These are phyloP conservation scores for Rhodotorula kratochvilovae DNA, from an alignment of 768 basidiomycete genomes.

Conservation along the genomic window DNA sequence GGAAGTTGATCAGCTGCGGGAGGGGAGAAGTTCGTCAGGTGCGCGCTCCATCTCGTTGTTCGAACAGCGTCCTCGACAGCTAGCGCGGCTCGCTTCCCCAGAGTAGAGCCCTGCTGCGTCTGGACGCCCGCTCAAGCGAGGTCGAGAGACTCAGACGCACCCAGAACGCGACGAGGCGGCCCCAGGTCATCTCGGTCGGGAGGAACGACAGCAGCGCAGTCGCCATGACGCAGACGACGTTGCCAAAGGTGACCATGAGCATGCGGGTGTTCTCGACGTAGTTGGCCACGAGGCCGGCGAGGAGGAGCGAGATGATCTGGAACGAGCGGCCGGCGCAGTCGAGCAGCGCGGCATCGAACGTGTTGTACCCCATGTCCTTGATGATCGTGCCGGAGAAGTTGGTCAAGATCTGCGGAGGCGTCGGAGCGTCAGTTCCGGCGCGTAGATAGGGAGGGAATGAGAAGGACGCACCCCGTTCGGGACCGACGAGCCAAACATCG, in stretches of 20 bases:
- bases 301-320: conserved; percentile 47
- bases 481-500: conserved; percentile 47
- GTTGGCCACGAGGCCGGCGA: conserved; percentile 45
- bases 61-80: no score
- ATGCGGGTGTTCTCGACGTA: conserved; percentile 39
- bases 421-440: no score
- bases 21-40: no score
- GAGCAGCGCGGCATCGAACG: conserved; percentile 47
- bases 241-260: conserved; percentile 46
- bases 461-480: no score
- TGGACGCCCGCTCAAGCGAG: no score
- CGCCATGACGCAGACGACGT: conserved; percentile 43
- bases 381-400: conserved; percentile 48
- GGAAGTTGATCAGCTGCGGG: background rate
- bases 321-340: conserved; percentile 48
- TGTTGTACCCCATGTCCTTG: conserved; percentile 45
- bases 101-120: no score
- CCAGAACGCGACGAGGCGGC: background rate
- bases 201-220: conserved; percentile 47
- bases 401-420: conserved; percentile 47
- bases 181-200: conserved; percentile 40
- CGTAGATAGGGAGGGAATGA: no score
- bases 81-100: no score
- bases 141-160: no score
- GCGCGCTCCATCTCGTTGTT: no score